Evolutionary conservation across 2,329 filamentous ascomycete species (phyloP), one percentile per base, ranked within the genome.

Genomic region (Rosellinia necatrix): DNA sequence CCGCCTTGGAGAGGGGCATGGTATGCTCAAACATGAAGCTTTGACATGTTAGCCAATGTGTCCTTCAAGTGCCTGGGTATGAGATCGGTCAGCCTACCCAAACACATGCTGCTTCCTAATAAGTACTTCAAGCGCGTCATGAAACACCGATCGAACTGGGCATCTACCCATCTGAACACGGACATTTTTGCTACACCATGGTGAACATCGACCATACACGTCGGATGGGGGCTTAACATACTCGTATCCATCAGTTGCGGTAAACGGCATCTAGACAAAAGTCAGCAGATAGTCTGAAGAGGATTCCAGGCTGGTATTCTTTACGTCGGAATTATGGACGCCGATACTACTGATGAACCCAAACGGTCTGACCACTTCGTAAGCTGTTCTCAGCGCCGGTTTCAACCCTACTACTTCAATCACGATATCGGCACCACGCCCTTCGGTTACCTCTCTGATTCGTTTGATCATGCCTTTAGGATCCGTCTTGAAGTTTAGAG

Each of bases 351-450:
- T 87, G 62, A 92, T 89, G 35, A 81, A 82, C 4, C 89, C 89
- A 76, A 86, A 92, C 1, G 88, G 87, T 49, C 89, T 80, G 53
- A 92, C 71, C 15, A 91, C 71, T 27, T 91, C 87, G 71, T 86
- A 91, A 0, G 83, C 88, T 30, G 86, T 89, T 66, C 80, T 82
- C 68, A 92, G 72, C 2, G 89, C 89, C 32, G 85, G 81, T 50
- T 84, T 86, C 58, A 87, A 74, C 0, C 89, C 89, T 22, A 92
- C 89, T 6, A 90, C 87, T 71, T 92, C 89, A 63, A 96, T 86
- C 2, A 94, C 86, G 15, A 90, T 85, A 74, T 97, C 92, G 12
- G 92, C 92, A 6, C 92, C 92, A 34, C 92, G 81, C 6, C 91
- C 91, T 13, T 88, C 80, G 0, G 91, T 94, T 43, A 87, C 82